phyloP scores from a whole-genome alignment of 2,329 filamentous ascomycete species.

The Scopulariopsis brevicaulis region DNA sequence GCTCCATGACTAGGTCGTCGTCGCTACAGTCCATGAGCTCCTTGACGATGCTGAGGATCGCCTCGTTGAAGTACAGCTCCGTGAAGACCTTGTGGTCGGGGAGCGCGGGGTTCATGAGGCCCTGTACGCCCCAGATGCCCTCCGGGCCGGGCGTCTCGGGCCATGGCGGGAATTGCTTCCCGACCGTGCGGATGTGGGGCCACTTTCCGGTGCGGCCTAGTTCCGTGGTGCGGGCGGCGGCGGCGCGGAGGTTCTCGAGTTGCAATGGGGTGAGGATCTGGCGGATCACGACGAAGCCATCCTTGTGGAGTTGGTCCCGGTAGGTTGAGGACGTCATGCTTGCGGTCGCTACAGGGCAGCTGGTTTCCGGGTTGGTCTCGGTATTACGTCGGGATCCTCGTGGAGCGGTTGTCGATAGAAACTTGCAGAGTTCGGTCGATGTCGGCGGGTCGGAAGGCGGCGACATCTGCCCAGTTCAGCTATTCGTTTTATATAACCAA shows the following conservation, averaged over 20 bases:
- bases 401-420: not conserved
- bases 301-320: conserved; percentile 41
- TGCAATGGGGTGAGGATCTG: conserved; percentile 45
- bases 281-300: conserved; percentile 69
- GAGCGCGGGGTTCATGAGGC: conserved; percentile 65
- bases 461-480: too few species aligned
- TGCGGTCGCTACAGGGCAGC: not conserved
- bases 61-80: conserved; percentile 58
- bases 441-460: too few species aligned
- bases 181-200: conserved; percentile 73
- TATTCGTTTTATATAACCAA: too few species aligned
- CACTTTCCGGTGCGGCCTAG: conserved; percentile 58
- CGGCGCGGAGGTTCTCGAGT: conserved; percentile 47
- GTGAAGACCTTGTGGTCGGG: conserved; percentile 51
- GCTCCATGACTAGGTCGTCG: conserved; percentile 68
- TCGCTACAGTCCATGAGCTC: conserved; percentile 47
- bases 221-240: conserved; percentile 41
- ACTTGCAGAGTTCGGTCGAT: too few species aligned
- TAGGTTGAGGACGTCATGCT: not conserved
- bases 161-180: conserved; percentile 90
- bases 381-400: not conserved
- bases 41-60: conserved; percentile 50
- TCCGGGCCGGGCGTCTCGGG: conserved; percentile 31
- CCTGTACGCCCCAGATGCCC: conserved; percentile 86
- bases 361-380: not conserved